Base-by-base conservation (phyloP, 306 rosid genomes). In the Rosa chinensis region DNA sequence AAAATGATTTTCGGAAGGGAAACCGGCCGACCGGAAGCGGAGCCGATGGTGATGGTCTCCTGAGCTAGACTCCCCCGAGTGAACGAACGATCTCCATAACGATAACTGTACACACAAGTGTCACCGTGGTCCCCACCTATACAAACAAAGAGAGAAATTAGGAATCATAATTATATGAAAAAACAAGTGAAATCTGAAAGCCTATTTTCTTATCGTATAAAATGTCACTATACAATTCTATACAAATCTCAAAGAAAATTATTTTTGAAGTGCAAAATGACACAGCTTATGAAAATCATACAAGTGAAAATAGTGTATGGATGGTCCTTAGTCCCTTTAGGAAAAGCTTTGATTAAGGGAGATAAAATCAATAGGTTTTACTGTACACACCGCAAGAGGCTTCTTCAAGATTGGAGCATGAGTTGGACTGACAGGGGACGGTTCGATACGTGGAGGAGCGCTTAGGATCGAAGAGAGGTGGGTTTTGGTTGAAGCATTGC, bases 401-500 rank as follows among this genome's bases (percentile, higher is more conserved):
- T 4, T 37, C 11, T 0, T 32, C 39, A 10, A 82, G 25, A 10
- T 55, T 10, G 0, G 14, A 8, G 47, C 96, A 92, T 0, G 61
- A 2, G 2, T 14, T 48, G 5, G 89, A 77, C 0, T 21, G 5
- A 64, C 96, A 89, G 0, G 86, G 56, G 4, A 88, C 6, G 1
- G n/a, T 52, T 1, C 17, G 39, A 82, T 72, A 90, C 3, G 97
- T 74, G 43, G 85, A 83, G 44, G 97, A 92, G 1, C 52, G 18
- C 2, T 0, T 5, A 5, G 93, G 93, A 42, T 90, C 76, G 42
- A 84, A 90, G 10, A 90, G 61, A 4, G 87, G 89, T 0, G 56
- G 82, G 14, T 23, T 74, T 78, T 92, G 94, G 17, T 86, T 78
- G 86, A 79, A 88, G 74, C 93, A 92, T 9, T 70, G 7, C 3